A percentile compares a stretch with the other conserved stretches of the same genome.
Conservation (phyloP, 805 yeast species). For the Pichia rugopelliculosa region DNA sequence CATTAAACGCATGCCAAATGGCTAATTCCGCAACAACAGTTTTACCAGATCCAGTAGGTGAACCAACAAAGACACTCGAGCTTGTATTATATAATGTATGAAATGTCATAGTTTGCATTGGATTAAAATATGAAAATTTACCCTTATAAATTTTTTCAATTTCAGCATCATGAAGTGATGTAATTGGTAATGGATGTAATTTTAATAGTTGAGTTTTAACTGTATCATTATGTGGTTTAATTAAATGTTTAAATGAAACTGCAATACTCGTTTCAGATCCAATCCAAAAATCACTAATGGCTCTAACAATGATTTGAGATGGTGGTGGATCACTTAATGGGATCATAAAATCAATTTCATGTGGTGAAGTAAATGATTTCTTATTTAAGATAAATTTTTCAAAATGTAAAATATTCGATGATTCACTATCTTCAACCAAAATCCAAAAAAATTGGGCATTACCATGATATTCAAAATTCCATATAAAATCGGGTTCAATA, state of each 20-base stretch:
- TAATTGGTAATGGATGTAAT: conserved; percentile 77
- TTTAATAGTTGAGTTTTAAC: conserved; percentile 72
- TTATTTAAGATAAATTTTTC: conserved; percentile 69
- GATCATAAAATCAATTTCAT: conserved; percentile 84
- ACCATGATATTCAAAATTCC: conserved; percentile 83
- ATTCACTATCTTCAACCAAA: conserved; percentile 79
- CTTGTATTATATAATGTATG: conserved; percentile 78
- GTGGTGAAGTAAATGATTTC: conserved; percentile 45
- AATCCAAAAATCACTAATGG: conserved; percentile 80
- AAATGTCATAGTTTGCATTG: conserved; percentile 97
- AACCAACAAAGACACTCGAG: conserved; percentile 83
- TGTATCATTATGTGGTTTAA: conserved; percentile 83
- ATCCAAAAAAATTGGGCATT: conserved; percentile 86
- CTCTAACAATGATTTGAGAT: conserved; percentile 73
- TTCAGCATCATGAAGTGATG: conserved; percentile 64
- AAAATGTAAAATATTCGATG: conserved; percentile 65
- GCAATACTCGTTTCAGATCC: conserved; percentile 74
- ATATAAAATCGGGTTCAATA: conserved; percentile 68
- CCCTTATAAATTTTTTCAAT: conserved; percentile 61
- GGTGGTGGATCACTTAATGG: conserved; percentile 89
- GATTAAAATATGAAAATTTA: conserved; percentile 83
- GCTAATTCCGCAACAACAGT: conserved; percentile 96
- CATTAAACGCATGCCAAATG: conserved; percentile 90
- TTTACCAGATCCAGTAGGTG: conserved; percentile 98
- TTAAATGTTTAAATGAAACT: conserved; percentile 83